Conservation (phyloP, 768 basidiomycete species). For the Lyophyllum shimeji region DNA sequence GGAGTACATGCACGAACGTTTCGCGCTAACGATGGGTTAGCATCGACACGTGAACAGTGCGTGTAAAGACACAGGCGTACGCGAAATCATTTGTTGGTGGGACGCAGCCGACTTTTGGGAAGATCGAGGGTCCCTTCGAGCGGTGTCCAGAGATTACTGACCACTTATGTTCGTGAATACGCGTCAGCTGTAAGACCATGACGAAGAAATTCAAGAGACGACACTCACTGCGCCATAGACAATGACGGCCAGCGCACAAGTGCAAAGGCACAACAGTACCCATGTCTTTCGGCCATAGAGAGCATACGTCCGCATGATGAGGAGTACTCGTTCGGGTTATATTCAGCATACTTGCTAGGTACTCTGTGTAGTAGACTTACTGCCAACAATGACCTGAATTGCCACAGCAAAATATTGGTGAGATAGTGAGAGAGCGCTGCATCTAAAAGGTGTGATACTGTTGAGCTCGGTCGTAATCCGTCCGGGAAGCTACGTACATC, state of each 20-base stretch:
- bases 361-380: conserved; percentile 21
- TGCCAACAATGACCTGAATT: conserved; percentile 37
- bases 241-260: conserved; percentile 26
- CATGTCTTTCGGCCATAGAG: conserved; percentile 33
- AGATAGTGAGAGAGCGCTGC: conserved; percentile 19
- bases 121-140: too few species aligned
- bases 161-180: neutral
- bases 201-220: neutral
- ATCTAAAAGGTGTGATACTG: conserved; percentile 18
- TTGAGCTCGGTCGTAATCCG: neutral
- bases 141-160: neutral
- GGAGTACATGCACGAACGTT: conserved; percentile 11
- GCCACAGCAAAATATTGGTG: conserved; percentile 32
- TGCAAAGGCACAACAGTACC: conserved; percentile 25
- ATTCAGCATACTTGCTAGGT: neutral
- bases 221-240: conserved; percentile 24
- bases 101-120: neutral
- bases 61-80: neutral
- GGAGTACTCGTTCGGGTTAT: conserved; percentile 25
- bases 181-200: neutral
- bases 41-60: too few species aligned
- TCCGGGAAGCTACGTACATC: conserved; percentile 4
- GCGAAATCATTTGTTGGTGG: neutral
- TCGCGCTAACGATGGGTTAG: conserved; percentile 10
- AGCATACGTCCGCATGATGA: conserved; percentile 41